Evolutionary conservation across 352 stramenopile genomes (phyloP).

Genomic region (Pythium grandisporangium): DNA sequence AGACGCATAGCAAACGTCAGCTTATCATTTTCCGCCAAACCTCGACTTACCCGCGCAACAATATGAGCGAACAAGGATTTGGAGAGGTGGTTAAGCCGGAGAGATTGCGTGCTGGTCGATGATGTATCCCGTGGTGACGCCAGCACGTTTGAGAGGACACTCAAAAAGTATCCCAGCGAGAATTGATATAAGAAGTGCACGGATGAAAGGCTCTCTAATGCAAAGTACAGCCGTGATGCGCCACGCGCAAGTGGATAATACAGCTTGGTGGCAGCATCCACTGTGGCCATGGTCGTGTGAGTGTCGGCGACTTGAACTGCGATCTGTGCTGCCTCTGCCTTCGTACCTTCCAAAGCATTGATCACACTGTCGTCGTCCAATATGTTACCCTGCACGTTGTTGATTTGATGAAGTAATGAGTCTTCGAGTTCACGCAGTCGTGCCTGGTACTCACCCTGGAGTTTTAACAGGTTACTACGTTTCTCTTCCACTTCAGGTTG

Average conservation of each 20-base stretch:
- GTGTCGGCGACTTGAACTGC: slow-evolving; percentile 86
- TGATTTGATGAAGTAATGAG: slow-evolving; percentile 97
- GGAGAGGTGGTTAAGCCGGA: slow-evolving; percentile 60
- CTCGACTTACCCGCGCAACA: slow-evolving; percentile 88
- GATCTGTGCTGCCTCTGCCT: slow-evolving; percentile 96
- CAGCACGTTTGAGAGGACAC: slow-evolving; percentile 92
- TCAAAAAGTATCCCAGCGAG: slow-evolving; percentile 96
- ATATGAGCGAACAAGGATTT: slow-evolving; percentile 89
- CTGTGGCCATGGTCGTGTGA: slow-evolving; percentile 69
- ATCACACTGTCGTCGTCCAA: slow-evolving; percentile 98
- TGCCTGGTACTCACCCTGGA: slow-evolving; percentile 98
- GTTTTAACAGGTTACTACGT: slow-evolving; percentile 92
- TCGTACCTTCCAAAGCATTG: slow-evolving; percentile 97
- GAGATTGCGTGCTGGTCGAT: slow-evolving; percentile 9
- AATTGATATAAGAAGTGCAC: slow-evolving; percentile 99
- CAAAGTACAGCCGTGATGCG: slow-evolving; percentile 88
- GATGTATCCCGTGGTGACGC: slow-evolving; percentile 13
- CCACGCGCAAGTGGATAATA: slow-evolving; percentile 94
- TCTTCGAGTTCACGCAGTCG: slow-evolving; percentile 97
- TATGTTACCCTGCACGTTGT: slow-evolving; percentile 98
- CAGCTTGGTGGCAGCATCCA: slow-evolving; percentile 87
- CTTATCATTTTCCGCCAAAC: slow-evolving; percentile 95
- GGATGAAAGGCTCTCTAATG: slow-evolving; percentile 90
- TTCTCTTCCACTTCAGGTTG: slow-evolving; percentile 97
- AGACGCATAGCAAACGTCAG: slow-evolving; percentile 97